Conservation (phyloP, 106 monocot genomes). For the Dioscorea alata region DNA sequence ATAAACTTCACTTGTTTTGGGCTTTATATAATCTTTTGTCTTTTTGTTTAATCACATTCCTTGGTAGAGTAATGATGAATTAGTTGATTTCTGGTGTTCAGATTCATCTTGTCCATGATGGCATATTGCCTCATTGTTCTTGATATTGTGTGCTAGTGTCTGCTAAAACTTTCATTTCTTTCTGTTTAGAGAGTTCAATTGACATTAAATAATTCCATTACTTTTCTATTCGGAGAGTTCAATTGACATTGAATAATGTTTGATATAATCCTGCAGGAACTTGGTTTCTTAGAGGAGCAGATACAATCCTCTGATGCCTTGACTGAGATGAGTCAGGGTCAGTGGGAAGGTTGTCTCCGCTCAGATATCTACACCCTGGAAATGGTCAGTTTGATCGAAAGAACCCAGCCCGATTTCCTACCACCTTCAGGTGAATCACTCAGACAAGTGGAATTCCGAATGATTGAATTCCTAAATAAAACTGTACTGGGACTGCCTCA, state of each 20-base stretch:
- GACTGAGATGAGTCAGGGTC: constrained; percentile 68
- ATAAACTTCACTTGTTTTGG: too few species aligned
- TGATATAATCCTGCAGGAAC: constrained; percentile 36
- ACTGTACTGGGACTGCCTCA: constrained; percentile 58
- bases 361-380: constrained; percentile 69
- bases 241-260: neutral
- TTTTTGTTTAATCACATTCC: too few species aligned
- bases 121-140: too few species aligned
- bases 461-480: constrained; percentile 63
- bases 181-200: too few species aligned
- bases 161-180: too few species aligned
- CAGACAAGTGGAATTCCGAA: constrained; percentile 63
- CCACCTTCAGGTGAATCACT: constrained; percentile 78
- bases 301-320: constrained; percentile 53
- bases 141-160: too few species aligned
- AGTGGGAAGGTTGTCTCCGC: constrained; percentile 65
- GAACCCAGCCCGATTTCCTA: constrained; percentile 52
- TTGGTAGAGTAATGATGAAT: too few species aligned
- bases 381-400: constrained; percentile 47
- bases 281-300: constrained; percentile 56
- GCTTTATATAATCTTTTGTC: too few species aligned
- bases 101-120: neutral
- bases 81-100: neutral
- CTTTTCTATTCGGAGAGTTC: too few species aligned
- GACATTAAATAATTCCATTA: too few species aligned